Base-by-base conservation (phyloP, 768 basidiomycete species). In the Lactarius tabidus region DNA sequence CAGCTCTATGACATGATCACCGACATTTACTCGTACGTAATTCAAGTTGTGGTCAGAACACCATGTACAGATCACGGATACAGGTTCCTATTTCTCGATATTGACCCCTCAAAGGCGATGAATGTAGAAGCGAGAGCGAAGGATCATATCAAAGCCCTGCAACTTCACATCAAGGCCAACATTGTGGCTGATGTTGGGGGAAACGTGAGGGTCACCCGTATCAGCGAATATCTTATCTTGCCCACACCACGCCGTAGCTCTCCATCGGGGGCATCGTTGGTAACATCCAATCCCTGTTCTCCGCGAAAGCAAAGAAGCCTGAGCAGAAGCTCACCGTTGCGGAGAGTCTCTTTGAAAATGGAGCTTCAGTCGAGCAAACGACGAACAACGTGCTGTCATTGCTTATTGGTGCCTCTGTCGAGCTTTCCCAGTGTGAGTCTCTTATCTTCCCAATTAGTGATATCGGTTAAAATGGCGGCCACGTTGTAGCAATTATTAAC, bases 71-170 rank as follows among this genome's bases (percentile, higher is more conserved):
- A 14, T 26, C 31, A 26, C 26, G 20, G 14, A 2, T 12, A 5
- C 68, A 92, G 90, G 45, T 91, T 83, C 72, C 77, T 93, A 64
- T 93, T 93, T 84, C 80, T 92, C 39, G 85, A 91, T 59, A 77
- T 85, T 26, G 88, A 89, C 59, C 71, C 82, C 2, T 78, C 83
- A 1, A 84, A 85, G 69, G 74, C 85, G 31, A 82, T 87, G 81
- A 78, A 81, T 26, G 71, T 85, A 28, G 79, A 82, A 68, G 75
- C 79, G 53, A 82, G 79, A 63, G 84, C 84, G 7, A 80, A 81
- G 61, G 76, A 72, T 2, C 77, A 89, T 57, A 75, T 90, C 12
- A 77, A 82, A 28, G 77, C 81, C 38, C 76, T 93, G 29, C 74
- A 84, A 23, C 72, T 73, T 1, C 78, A 82, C 61, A 90, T 93